These are phyloP conservation scores for Corylus heterophylla DNA, from an alignment of 306 rosid species.

Conservation along the genomic window DNA sequence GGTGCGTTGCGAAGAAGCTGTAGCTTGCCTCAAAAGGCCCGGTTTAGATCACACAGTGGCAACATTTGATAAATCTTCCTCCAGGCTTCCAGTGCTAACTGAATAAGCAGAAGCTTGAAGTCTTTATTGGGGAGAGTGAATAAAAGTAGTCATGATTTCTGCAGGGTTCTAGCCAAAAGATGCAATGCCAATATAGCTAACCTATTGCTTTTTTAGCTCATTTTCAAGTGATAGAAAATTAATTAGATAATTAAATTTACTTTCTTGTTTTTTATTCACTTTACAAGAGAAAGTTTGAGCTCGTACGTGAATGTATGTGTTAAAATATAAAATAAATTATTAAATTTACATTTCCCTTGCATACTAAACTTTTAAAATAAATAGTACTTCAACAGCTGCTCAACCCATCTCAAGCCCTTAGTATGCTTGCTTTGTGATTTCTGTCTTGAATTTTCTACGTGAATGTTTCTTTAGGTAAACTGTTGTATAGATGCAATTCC, in stretches of 20 bases:
- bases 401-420: background rate
- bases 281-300: too few species aligned
- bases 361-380: too few species aligned
- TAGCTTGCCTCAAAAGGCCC: slow-evolving; percentile 16
- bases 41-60: background rate
- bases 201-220: background rate
- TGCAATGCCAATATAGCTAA: too few species aligned
- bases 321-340: too few species aligned
- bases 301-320: too few species aligned
- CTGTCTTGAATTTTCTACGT: background rate
- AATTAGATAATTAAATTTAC: too few species aligned
- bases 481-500: background rate
- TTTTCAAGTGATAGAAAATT: background rate
- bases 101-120: background rate
- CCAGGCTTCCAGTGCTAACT: background rate
- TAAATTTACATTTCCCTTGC: too few species aligned
- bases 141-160: background rate
- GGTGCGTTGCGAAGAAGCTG: slow-evolving; percentile 32
- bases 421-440: background rate
- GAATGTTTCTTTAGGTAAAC: background rate
- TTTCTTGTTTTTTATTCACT: too few species aligned
- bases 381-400: too few species aligned
- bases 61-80: background rate
- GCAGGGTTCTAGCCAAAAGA: too few species aligned
- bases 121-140: background rate